Evolutionary conservation across 305 asterid genomes (phyloP), one percentile per base, ranked within the genome.

Genomic region (Striga hermonthica): DNA sequence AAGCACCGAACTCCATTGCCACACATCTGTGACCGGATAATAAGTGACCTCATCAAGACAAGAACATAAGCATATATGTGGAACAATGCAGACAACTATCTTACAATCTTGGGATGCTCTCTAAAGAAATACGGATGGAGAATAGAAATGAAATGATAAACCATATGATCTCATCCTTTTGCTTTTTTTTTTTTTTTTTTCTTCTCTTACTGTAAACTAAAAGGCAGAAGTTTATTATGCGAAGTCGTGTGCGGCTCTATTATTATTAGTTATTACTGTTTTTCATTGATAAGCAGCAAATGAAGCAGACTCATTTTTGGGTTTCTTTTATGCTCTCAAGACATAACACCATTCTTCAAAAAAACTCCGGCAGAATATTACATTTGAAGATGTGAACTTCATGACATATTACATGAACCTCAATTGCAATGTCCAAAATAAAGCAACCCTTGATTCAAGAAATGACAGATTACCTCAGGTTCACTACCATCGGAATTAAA

Each of bases 1-100:
- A 89, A 82, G 81, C 96, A 86, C 72, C 95, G 84, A 64, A 89
- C 88, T 74, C 96, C 96, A 78, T 89, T 89, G 43, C 96, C 96
- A 76, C 96, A 89, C 96, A 89, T 89, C 95, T 88, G 79, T 36
- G 57, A 65, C 40, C 55, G 49, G 44, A 74, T 63, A 50, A 39
- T 28, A 9, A 40, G 54, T 15, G 54, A 65, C 54, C 50, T 47
- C 10, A 40, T 67, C 12, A 60, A 66, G 48, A 66, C 34, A 35
- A 16, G 40, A 14, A 28, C 13, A 31, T 7, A 65, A 44, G n/a
- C 38, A 65, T 45, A 48, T 58, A 48, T 49, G 37, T 49, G 31
- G 34, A 31, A 38, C 48, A 56, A 34, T 7, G 37, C 54, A 47
- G 49, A 62, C 31, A 36, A 54, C 11, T 10, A 7, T 58, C 45